Conservation (phyloP, 1,139 yeast species). For the Cylindricascospora bacillispora region DNA sequence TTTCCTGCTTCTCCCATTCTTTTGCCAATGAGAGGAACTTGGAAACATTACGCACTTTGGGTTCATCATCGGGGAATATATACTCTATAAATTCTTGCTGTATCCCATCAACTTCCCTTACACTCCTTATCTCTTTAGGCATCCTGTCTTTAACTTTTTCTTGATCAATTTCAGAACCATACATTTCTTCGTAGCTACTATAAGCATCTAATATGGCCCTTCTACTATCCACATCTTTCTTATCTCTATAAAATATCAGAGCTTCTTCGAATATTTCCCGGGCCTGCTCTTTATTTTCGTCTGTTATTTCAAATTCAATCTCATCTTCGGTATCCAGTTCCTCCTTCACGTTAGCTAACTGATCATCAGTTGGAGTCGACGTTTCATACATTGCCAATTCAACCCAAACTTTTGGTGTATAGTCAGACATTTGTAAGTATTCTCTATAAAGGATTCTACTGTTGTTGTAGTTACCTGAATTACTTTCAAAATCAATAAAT, state of each 20-base stretch:
- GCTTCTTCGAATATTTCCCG: conserved; percentile 49
- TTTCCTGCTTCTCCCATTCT: conserved; percentile 35
- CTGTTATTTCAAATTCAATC: conserved; percentile 37
- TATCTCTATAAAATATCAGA: conserved; percentile 31
- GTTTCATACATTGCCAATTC: conserved; percentile 62
- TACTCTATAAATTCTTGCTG: conserved; percentile 51
- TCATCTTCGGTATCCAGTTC: conserved; percentile 30
- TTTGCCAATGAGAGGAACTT: conserved; percentile 52
- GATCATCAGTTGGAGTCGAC: conserved; percentile 46
- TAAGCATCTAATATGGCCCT: conserved; percentile 49
- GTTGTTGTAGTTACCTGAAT: conserved; percentile 40
- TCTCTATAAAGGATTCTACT: conserved; percentile 44
- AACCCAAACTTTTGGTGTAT: conserved; percentile 44
- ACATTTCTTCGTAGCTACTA: conserved; percentile 47
- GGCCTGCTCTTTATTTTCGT: conserved; percentile 38
- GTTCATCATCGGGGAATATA: conserved; percentile 50
- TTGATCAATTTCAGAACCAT: conserved; percentile 40
- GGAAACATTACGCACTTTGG: conserved; percentile 29
- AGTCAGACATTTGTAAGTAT: conserved; percentile 27
- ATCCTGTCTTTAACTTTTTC: conserved; percentile 33
- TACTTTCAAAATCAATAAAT: conserved; percentile 48
- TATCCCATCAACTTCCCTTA: conserved; percentile 34
- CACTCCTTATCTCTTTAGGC: conserved; percentile 43
- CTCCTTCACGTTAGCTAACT: conserved; percentile 31
- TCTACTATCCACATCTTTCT: conserved; percentile 34